These are phyloP conservation scores for Podospora comata DNA, from an alignment of 495 filamentous ascomycete species.

Conservation along the genomic window DNA sequence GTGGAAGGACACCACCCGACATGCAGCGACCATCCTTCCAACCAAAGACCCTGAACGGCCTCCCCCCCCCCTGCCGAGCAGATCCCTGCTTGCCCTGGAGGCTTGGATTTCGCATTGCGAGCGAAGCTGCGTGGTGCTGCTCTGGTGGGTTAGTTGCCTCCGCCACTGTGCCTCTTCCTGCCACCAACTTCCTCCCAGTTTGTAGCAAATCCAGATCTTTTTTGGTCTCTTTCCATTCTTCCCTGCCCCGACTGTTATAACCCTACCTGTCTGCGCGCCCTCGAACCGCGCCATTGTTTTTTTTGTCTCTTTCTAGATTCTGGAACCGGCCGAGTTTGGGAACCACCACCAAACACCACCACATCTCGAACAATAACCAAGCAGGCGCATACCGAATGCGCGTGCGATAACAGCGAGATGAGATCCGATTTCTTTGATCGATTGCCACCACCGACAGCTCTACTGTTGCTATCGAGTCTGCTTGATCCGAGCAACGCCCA, in stretches of 20 bases:
- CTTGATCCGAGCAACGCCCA: conserved; percentile 36
- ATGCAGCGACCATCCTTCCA: conserved; percentile 6
- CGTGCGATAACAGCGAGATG: conserved; percentile 24
- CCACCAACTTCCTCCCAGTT: conserved; percentile 3
- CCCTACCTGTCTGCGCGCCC: background rate
- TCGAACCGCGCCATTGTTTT: background rate
- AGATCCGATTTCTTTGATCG: conserved; percentile 38
- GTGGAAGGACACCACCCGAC: background rate
- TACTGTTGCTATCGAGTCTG: conserved; percentile 39
- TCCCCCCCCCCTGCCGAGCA: background rate
- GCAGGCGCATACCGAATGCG: conserved; percentile 19
- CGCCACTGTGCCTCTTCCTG: conserved; percentile 14
- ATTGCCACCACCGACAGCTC: conserved; percentile 41
- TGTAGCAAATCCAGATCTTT: background rate
- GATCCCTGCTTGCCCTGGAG: background rate
- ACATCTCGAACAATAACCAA: background rate
- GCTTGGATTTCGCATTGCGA: background rate
- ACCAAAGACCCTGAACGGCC: conserved; percentile 2
- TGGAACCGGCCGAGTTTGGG: background rate
- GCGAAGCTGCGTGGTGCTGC: background rate
- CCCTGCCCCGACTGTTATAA: background rate
- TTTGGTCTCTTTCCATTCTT: background rate
- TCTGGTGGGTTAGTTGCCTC: conserved; percentile 7
- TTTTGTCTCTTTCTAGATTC: background rate
- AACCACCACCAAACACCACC: background rate